Evolutionary conservation across 805 yeast genomes (phyloP).

Genomic region (Candida vaughaniae): DNA sequence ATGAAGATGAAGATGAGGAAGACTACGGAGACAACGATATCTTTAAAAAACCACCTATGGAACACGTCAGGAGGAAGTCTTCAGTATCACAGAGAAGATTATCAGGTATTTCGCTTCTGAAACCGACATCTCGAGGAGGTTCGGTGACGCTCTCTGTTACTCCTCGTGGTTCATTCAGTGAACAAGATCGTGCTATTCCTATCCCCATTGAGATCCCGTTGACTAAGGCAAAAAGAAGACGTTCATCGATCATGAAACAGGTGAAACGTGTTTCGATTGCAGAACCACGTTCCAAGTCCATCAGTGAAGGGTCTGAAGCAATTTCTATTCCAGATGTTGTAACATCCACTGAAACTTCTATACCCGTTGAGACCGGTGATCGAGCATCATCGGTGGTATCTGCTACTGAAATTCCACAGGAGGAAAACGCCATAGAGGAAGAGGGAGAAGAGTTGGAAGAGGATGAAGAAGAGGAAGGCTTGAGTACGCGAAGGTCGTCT

Average conservation of each 20-base stretch:
- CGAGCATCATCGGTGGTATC: too few relatives aligned
- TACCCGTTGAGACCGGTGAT: too few relatives aligned
- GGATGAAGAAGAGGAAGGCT: conserved; percentile 1
- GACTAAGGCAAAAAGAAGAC: conserved; percentile 28
- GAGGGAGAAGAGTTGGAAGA: conserved; percentile 5
- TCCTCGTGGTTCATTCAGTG: conserved; percentile 14
- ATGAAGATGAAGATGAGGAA: conserved; percentile 11
- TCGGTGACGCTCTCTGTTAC: conserved; percentile 25
- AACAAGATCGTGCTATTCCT: conserved; percentile 19
- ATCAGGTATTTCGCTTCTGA: conserved; percentile 31
- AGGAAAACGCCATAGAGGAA: conserved; percentile 1
- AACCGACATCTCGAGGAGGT: conserved; percentile 22
- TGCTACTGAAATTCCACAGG: too few relatives aligned
- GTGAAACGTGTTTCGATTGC: conserved; percentile 16
- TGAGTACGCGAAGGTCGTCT: background rate
- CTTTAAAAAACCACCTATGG: conserved; percentile 22
- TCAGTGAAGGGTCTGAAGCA: background rate
- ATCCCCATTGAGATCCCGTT: conserved; percentile 40
- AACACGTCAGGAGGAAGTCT: conserved; percentile 26
- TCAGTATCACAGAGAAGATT: conserved; percentile 32
- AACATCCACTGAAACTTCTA: too few relatives aligned
- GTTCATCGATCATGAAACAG: conserved; percentile 21
- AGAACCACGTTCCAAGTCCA: conserved; percentile 6
- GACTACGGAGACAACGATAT: conserved; percentile 26
- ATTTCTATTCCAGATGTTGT: too few relatives aligned